phyloP scores from a whole-genome alignment of 2,329 filamentous ascomycete species.

The Aspergillus phoenicis region DNA sequence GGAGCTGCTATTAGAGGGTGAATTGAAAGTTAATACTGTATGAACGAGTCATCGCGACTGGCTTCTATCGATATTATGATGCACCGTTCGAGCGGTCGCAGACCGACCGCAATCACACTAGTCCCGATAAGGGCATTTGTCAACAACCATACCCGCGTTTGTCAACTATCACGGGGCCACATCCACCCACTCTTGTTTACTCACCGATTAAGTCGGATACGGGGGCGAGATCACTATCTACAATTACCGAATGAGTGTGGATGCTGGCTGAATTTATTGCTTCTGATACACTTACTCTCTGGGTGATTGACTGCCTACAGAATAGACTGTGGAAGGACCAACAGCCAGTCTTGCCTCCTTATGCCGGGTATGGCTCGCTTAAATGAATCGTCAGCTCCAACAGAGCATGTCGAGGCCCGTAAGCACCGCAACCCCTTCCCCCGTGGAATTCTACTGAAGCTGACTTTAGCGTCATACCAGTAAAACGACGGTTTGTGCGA shows the following conservation, averaged over 20 bases:
- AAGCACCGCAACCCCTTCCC: constrained; percentile 26
- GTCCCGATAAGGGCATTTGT: constrained; percentile 39
- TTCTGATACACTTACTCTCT: too few relatives aligned
- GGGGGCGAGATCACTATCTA: background rate
- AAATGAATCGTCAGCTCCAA: constrained; percentile 49
- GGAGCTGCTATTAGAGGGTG: background rate
- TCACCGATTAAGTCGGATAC: background rate
- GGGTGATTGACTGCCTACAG: background rate
- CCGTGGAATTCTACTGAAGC: background rate
- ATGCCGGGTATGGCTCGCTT: constrained; percentile 52
- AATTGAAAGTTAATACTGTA: background rate
- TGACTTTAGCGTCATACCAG: constrained; percentile 36
- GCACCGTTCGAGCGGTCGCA: background rate
- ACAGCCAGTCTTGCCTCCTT: background rate
- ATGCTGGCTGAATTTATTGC: background rate
- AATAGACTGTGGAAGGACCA: background rate
- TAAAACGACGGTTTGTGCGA: constrained; percentile 65
- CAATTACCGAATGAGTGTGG: background rate
- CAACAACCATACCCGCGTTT: constrained; percentile 33
- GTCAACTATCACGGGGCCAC: background rate
- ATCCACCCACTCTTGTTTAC: constrained; percentile 12
- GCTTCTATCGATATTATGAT: too few relatives aligned
- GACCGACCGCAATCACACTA: constrained; percentile 25
- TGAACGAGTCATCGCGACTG: too few relatives aligned
- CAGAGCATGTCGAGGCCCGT: constrained; percentile 53